Evolutionary conservation across 305 asterid species (phyloP).

Genomic region (Fraxinus sp.): DNA sequence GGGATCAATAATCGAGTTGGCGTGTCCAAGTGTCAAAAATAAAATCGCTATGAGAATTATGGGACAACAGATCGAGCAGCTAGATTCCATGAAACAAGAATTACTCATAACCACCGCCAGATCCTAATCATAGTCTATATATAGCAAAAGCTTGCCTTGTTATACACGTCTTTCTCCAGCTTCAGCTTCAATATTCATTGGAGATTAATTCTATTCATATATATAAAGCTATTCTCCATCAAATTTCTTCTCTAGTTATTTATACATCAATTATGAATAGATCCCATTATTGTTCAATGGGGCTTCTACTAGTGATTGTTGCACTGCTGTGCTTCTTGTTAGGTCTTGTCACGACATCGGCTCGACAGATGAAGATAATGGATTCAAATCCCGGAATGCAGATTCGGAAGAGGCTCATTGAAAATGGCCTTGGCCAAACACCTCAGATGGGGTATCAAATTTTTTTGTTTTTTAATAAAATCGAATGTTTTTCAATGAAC

Average conservation of each 20-base stretch:
- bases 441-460: constrained; percentile 77
- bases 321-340: constrained; percentile 27
- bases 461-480: neutral
- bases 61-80: neutral
- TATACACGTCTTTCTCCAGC: neutral
- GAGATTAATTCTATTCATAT: neutral
- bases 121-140: neutral
- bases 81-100: neutral
- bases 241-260: neutral
- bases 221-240: neutral
- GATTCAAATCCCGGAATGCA: neutral
- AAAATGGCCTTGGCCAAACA: constrained; percentile 61
- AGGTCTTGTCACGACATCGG: constrained; percentile 10
- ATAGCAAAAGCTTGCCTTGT: neutral
- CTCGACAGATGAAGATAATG: constrained; percentile 17
- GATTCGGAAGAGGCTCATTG: constrained; percentile 34
- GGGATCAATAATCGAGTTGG: neutral
- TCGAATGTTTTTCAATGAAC: neutral
- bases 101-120: neutral
- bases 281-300: neutral
- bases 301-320: neutral
- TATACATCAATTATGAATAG: neutral
- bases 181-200: neutral
- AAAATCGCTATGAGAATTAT: neutral
- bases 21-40: neutral